These are phyloP conservation scores for Trichoderma cornu-damae DNA, from an alignment of 2,329 filamentous ascomycete genomes.

Conservation along the genomic window DNA sequence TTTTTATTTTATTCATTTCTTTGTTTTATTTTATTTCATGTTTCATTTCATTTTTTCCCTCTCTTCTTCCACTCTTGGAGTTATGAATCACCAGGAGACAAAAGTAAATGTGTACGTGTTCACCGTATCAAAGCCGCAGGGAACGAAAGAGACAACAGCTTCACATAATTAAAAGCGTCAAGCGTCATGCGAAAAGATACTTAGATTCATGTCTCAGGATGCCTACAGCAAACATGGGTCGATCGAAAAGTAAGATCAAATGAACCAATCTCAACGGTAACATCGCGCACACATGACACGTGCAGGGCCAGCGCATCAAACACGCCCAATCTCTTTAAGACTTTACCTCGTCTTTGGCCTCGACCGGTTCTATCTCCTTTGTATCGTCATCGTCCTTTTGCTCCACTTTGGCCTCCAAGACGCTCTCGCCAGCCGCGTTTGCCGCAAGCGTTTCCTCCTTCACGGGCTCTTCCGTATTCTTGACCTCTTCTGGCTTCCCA, in stretches of 20 bases:
- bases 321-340: neutral
- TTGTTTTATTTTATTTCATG: too few relatives aligned
- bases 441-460: conserved; percentile 35
- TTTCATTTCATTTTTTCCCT: too few relatives aligned
- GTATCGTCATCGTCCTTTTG: conserved; percentile 33
- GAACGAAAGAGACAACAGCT: neutral
- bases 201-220: neutral
- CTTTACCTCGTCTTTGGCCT: conserved; percentile 32
- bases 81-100: too few relatives aligned
- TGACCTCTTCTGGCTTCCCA: neutral
- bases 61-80: too few relatives aligned
- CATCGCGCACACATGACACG: neutral
- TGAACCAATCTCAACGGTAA: neutral
- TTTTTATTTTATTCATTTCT: too few relatives aligned
- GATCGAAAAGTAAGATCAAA: neutral
- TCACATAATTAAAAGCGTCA: neutral
- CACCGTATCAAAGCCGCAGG: too few relatives aligned
- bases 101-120: too few relatives aligned
- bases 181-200: neutral
- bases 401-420: conserved; percentile 37
- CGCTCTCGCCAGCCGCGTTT: conserved; percentile 42
- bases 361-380: conserved; percentile 32
- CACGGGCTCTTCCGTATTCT: conserved; percentile 7
- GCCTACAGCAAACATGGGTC: too few relatives aligned
- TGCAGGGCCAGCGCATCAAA: neutral